These are phyloP conservation scores for Rhodotorula toruloides DNA, from an alignment of 768 basidiomycete genomes.

Conservation along the genomic window DNA sequence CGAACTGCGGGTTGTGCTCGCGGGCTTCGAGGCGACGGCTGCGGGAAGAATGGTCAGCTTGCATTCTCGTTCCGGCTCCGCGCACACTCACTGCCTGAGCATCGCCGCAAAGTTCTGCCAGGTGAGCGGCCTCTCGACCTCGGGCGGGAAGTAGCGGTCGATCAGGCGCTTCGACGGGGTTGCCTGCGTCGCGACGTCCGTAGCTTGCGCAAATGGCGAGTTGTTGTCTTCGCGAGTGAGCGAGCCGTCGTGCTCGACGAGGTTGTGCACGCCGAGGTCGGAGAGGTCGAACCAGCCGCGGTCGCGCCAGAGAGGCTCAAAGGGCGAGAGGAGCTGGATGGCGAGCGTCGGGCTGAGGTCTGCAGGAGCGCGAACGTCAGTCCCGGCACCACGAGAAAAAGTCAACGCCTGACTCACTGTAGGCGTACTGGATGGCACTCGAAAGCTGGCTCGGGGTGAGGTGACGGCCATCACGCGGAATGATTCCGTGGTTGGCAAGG, in stretches of 20 bases:
- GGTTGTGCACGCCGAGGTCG: conserved; percentile 13
- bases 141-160: conserved; percentile 17
- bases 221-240: conserved; percentile 10
- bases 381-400: not conserved
- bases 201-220: conserved; percentile 1
- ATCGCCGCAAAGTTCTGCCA: conserved; percentile 8
- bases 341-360: conserved; percentile 21
- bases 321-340: conserved; percentile 21
- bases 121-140: conserved; percentile 1
- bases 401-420: conserved; percentile 14
- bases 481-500: conserved; percentile 31
- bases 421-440: conserved; percentile 30
- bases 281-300: conserved; percentile 22
- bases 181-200: conserved; percentile 10
- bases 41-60: not conserved
- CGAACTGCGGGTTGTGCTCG: conserved; percentile 13
- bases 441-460: conserved; percentile 31
- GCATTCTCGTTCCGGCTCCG: too few relatives aligned
- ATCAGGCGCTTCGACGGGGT: conserved; percentile 12
- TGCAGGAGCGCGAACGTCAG: not conserved
- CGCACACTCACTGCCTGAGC: conserved; percentile 9
- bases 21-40: conserved; percentile 18
- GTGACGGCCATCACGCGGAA: conserved; percentile 28
- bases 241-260: conserved; percentile 29
- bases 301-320: conserved; percentile 13